A percentile compares a stretch with the other conserved stretches of the same genome.
These are phyloP conservation scores for Parachaetomium inaequale DNA, from an alignment of 495 filamentous ascomycete species.

Conservation along the genomic window DNA sequence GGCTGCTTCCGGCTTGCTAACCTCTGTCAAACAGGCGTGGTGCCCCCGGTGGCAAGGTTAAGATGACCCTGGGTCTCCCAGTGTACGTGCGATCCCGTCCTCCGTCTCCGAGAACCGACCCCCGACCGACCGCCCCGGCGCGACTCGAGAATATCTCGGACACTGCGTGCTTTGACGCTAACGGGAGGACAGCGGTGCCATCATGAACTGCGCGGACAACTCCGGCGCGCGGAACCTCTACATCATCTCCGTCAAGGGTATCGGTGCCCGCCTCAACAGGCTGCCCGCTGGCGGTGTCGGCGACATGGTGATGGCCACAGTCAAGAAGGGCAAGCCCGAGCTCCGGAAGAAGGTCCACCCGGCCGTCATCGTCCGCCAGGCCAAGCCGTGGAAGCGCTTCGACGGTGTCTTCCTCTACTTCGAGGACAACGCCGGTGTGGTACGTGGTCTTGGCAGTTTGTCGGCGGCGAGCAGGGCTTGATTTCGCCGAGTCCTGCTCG, in stretches of 20 bases:
- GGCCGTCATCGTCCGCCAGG: constrained; percentile 94
- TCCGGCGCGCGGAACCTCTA: constrained; percentile 98
- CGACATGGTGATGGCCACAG: constrained; percentile 99
- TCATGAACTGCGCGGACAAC: constrained; percentile 98
- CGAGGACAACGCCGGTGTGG: constrained; percentile 99
- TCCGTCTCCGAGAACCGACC: constrained; percentile 10
- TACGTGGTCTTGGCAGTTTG: constrained; percentile 48
- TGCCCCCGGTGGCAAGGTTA: constrained; percentile 98
- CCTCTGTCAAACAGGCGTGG: constrained; percentile 59
- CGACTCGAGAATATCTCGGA: background rate
- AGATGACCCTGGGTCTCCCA: constrained; percentile 99
- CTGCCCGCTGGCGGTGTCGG: constrained; percentile 96
- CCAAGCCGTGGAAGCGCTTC: constrained; percentile 96
- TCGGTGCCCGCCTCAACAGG: constrained; percentile 96
- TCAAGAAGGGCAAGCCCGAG: constrained; percentile 99
- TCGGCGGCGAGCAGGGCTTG: background rate
- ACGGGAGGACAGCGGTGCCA: constrained; percentile 67
- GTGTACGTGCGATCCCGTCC: constrained; percentile 65
- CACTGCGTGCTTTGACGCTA: constrained; percentile 16
- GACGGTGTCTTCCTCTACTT: constrained; percentile 99
- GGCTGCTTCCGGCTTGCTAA: constrained; percentile 18
- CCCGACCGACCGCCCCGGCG: constrained; percentile 9
- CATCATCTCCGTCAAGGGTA: constrained; percentile 99
- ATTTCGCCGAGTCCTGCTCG: background rate
- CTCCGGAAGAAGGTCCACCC: constrained; percentile 99